Base-by-base conservation (phyloP, 2,329 filamentous ascomycete species). In the Pseudogymnoascus pannorum region DNA sequence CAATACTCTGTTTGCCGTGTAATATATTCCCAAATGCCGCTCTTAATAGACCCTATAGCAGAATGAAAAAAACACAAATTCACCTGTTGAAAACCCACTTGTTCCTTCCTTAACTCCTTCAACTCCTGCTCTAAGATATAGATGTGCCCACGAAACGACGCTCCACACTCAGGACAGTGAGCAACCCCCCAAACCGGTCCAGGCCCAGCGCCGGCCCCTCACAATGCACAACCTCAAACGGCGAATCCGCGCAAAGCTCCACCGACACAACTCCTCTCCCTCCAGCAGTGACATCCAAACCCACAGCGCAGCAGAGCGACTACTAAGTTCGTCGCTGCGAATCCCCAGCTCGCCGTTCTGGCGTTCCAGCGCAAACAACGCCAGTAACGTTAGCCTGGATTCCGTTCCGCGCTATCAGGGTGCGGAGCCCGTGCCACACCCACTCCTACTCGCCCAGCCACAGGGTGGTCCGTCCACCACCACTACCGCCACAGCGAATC, bases 151-250 rank as follows among this genome's bases (percentile, higher is more conserved):
- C 42, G n/a, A n/a, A 16, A 26, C 22, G 6, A 26, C 12, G 12
- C 12, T 26, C 42, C 22, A 48, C n/a, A n/a, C n/a, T n/a, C 42
- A 48, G 22, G 20, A 48, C 42, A 48, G 42, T 3, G 20, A 24
- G 22, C 14, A 22, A 48, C 18, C 40, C 1, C 11, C 40, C 40
- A 14, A 6, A n/a, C n/a, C n/a, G n/a, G n/a, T n/a, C n/a, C 40
- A 5, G 40, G 22, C 42, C 42, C 42, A 48, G 20, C 6, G 20
- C 42, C 42, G 22, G 42, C 12, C 22, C 42, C 20, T 48, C 42
- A 26, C 20, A 26, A 48, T 48, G 42, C 42, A 48, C 42, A 48
- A 48, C 42, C 42, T 48, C 42, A 48, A 48, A 48, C 42, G 42
- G 8, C 42, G 42, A 48, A 48, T 48, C 22, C 42, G 42, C 12